Evolutionary conservation across 1,139 yeast genomes (phyloP).

Genomic region (Saccharomyces hybrid): DNA sequence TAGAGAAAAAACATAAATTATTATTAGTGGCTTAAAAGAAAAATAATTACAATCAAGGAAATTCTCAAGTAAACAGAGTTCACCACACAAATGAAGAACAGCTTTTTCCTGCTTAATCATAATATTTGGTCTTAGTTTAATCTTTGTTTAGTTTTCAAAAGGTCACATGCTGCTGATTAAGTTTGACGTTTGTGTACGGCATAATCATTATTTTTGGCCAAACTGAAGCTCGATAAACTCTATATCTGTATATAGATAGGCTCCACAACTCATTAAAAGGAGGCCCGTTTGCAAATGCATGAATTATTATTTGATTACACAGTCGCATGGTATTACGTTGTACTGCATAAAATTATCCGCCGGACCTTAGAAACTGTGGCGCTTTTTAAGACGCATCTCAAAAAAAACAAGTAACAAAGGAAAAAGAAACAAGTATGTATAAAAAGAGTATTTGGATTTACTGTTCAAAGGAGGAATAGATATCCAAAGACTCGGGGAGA

Average conservation of each 20-base stretch:
- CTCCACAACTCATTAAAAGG: not conserved
- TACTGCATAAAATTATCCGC: not conserved
- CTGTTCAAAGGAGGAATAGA: not conserved
- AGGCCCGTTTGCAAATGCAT: not conserved
- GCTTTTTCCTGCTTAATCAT: too few relatives aligned
- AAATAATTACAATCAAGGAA: too few relatives aligned
- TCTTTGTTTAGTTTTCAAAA: too few relatives aligned
- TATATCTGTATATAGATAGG: not conserved
- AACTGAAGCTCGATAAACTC: not conserved
- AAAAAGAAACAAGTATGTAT: not conserved
- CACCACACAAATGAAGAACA: too few relatives aligned
- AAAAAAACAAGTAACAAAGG: not conserved
- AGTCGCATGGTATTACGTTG: not conserved
- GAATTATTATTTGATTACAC: not conserved
- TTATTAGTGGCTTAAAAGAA: too few relatives aligned
- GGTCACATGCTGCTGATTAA: too few relatives aligned
- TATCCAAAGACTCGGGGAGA: not conserved
- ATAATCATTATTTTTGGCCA: too few relatives aligned
- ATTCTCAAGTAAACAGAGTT: too few relatives aligned
- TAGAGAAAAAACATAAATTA: too few relatives aligned
- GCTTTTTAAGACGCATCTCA: not conserved
- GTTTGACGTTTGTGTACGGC: too few relatives aligned
- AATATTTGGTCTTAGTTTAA: too few relatives aligned
- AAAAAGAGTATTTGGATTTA: not conserved
- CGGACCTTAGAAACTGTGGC: not conserved